Base-by-base conservation (phyloP, 179 eudicot genomes). In the Beta macrorhiza region DNA sequence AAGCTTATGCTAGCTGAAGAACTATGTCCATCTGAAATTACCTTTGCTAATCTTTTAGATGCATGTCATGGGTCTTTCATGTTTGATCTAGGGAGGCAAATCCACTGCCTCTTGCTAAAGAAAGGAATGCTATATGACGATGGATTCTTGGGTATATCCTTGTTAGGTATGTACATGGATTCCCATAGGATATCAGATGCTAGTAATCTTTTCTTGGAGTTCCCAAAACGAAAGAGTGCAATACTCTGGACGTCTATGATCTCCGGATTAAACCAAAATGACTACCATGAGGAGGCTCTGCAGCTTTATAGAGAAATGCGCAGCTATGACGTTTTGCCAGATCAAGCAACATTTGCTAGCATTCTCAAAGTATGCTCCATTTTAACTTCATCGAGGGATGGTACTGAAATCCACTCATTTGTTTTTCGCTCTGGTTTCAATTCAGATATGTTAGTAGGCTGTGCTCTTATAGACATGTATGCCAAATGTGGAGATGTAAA, bases 381-480 rank as follows among this genome's bases (percentile, higher is more conserved):
- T 47, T 87, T 84, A 65, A 89, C 91, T 58, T 93, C 97, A 74
- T 82, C 90, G 78, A 86, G 84, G 67, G 90, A 90, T 81, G 98
- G 99, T 56, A 83, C 82, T 58, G 87, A 86, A 80, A 85, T 95
- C 71, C 98, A 95, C 82, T 89, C 95, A 49, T 82, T 92, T 22
- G 65, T 90, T 77, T 83, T 93, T 86, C 90, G 78, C 74, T 87
- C 88, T 72, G 98, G 95, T 75, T 92, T 87, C 76, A 78, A 84
- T 79, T 85, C 82, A 29, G 98, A 95, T 85, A 92, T 91, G 82
- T 79, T 92, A 83, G 91, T 91, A 17, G 82, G 87, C 55, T 92
- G 98, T 87, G 93, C 95, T 53, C 89, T 95, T 37, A 84, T 95
- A 79, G 99, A 95, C 88, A 92, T 93, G 98, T 95, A 95, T 83